Evolutionary conservation across 1,139 yeast genomes (phyloP).

Genomic region (Suhomyces bribrorum): DNA sequence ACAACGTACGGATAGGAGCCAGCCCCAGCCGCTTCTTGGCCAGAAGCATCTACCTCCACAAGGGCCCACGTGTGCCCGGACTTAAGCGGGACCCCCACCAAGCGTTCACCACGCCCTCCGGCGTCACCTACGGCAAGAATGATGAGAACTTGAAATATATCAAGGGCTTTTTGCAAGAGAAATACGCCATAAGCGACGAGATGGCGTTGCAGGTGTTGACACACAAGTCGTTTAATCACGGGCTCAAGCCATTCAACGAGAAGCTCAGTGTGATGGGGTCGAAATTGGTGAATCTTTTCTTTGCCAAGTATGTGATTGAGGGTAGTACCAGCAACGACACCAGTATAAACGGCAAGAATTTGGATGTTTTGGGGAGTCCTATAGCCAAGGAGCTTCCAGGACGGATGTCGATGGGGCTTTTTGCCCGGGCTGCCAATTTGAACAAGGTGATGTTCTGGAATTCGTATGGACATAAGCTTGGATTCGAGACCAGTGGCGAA

Average conservation of each 20-base stretch:
- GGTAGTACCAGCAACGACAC: constrained; percentile 31
- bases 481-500: constrained; percentile 58
- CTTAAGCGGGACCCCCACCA: constrained; percentile 74
- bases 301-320: constrained; percentile 53
- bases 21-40: constrained; percentile 12
- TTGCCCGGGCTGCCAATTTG: constrained; percentile 51
- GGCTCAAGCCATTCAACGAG: constrained; percentile 84
- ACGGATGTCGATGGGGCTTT: constrained; percentile 51
- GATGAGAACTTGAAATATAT: constrained; percentile 50
- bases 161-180: constrained; percentile 45
- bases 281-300: constrained; percentile 62
- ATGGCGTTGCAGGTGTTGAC: constrained; percentile 77
- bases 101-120: constrained; percentile 57
- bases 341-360: constrained; percentile 56
- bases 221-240: constrained; percentile 93
- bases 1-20: constrained; percentile 8
- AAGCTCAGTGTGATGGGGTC: constrained; percentile 78
- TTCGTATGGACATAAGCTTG: constrained; percentile 53
- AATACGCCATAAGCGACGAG: constrained; percentile 51
- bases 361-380: constrained; percentile 64
- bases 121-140: constrained; percentile 58
- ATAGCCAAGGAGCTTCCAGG: constrained; percentile 54
- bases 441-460: constrained; percentile 73
- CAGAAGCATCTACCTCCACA: constrained; percentile 39
- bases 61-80: constrained; percentile 69